Percentiles rank a stretch among this genome's conserved stretches.
Conservation (phyloP, 805 yeast genomes). For the Zygosaccharomyces kombuchaensis region DNA sequence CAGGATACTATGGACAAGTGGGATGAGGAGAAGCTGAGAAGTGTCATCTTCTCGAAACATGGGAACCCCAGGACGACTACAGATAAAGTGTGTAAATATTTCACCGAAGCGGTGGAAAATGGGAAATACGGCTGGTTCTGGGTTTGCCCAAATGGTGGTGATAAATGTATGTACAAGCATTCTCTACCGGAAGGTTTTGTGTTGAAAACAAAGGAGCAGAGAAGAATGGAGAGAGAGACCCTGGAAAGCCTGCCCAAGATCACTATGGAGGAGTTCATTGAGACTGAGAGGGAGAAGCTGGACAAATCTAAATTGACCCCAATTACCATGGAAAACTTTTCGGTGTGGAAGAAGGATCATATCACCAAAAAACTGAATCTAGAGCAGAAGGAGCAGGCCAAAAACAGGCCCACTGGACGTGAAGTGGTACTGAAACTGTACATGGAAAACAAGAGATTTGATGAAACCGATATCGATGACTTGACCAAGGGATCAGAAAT, state of each 20-base stretch:
- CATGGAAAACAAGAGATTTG: slow-evolving; percentile 52
- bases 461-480: slow-evolving; percentile 40
- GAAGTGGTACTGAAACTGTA: slow-evolving; percentile 62
- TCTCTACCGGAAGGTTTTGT: slow-evolving; percentile 96
- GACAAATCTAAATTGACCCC: slow-evolving; percentile 76
- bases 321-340: slow-evolving; percentile 74
- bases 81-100: slow-evolving; percentile 87
- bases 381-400: slow-evolving; percentile 39
- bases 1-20: slow-evolving; percentile 90
- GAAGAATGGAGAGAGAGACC: slow-evolving; percentile 81
- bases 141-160: slow-evolving; percentile 94
- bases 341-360: slow-evolving; percentile 76
- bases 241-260: slow-evolving; percentile 81
- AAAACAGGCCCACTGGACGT: slow-evolving; percentile 57
- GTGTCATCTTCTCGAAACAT: slow-evolving; percentile 83
- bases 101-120: slow-evolving; percentile 95
- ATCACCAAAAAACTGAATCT: slow-evolving; percentile 49
- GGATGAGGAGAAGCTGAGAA: slow-evolving; percentile 93
- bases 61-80: slow-evolving; percentile 94
- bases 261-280: slow-evolving; percentile 92
- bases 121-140: slow-evolving; percentile 99
- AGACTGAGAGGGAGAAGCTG: slow-evolving; percentile 82
- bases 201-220: slow-evolving; percentile 94
- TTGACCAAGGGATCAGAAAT: slow-evolving; percentile 38
- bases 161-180: slow-evolving; percentile 89